Evolutionary conservation across 148 eudicot genomes (phyloP).

Genomic region (Diospyros lotus): DNA sequence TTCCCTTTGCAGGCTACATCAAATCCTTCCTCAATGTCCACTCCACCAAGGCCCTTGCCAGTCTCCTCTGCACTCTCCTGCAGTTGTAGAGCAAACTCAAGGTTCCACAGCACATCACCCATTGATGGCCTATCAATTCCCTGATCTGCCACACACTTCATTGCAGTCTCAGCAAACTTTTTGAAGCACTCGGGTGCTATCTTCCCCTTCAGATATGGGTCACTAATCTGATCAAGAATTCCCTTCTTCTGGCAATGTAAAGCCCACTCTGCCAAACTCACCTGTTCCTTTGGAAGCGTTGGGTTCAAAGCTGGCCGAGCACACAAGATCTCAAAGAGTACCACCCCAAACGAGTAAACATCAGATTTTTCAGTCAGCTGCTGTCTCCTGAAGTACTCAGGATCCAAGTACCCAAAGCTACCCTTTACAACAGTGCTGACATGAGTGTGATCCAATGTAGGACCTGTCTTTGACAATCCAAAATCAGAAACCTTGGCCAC

Average conservation of each 20-base stretch:
- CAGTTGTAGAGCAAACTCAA: conserved; percentile 87
- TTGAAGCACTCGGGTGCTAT: conserved; percentile 88
- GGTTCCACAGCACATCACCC: conserved; percentile 98
- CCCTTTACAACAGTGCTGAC: conserved; percentile 97
- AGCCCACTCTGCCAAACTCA: conserved; percentile 94
- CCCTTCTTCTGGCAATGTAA: conserved; percentile 79
- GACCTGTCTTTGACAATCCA: conserved; percentile 92
- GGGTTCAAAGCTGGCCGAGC: conserved; percentile 97
- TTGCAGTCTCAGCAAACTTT: conserved; percentile 87
- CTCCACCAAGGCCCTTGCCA: conserved; percentile 50
- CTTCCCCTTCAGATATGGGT: conserved; percentile 82
- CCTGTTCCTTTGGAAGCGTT: conserved; percentile 86
- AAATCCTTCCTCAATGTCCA: conserved; percentile 47
- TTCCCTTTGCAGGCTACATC: conserved; percentile 47
- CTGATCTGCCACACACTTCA: conserved; percentile 86
- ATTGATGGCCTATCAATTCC: conserved; percentile 95
- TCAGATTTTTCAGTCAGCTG: conserved; percentile 93
- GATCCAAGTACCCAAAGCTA: conserved; percentile 91
- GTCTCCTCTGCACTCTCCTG: conserved; percentile 91
- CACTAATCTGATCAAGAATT: conserved; percentile 67
- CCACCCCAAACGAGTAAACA: conserved; percentile 93
- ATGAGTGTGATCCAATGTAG: conserved; percentile 85
- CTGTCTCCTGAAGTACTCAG: conserved; percentile 91
- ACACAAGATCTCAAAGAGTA: conserved; percentile 82
- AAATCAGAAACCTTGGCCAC: conserved; percentile 98